These are phyloP conservation scores for Raphanus sativus DNA, from an alignment of 345 rosid genomes.

Conservation along the genomic window DNA sequence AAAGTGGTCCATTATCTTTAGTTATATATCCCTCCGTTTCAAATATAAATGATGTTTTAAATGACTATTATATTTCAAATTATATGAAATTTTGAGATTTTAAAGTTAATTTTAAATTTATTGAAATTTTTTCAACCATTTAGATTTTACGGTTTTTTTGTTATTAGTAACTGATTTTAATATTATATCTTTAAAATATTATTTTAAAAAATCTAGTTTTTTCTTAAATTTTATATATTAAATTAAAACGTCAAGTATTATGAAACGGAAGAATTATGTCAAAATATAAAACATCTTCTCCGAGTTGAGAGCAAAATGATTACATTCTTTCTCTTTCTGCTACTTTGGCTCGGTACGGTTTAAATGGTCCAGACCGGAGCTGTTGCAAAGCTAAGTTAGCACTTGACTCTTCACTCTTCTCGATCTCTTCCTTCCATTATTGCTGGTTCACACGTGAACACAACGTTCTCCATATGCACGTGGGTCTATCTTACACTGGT, in stretches of 20 bases:
- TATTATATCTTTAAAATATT: no score
- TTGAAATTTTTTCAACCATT: no score
- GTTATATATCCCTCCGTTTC: neutral
- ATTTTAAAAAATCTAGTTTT: no score
- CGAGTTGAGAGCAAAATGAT: slow-evolving; percentile 11
- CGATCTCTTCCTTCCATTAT: slow-evolving; percentile 23
- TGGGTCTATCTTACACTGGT: slow-evolving; percentile 38
- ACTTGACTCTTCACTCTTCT: neutral
- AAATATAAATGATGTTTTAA: no score
- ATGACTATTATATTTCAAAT: no score
- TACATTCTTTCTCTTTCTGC: slow-evolving; percentile 24
- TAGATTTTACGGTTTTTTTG: no score
- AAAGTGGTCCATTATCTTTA: slow-evolving; percentile 26
- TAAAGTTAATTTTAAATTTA: no score
- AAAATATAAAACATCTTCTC: slow-evolving; percentile 27
- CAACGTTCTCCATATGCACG: slow-evolving; percentile 32
- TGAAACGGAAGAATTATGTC: neutral
- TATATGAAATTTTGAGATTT: no score
- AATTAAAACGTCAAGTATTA: no score
- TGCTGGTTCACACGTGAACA: slow-evolving; percentile 52
- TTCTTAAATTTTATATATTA: no score
- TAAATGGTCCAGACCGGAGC: slow-evolving; percentile 34
- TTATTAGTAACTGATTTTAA: no score
- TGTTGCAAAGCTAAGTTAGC: slow-evolving; percentile 16
- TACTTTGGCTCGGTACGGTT: slow-evolving; percentile 34